A percentile compares a stretch with the other conserved stretches of the same genome.
Evolutionary conservation across 1,284 basidiomycete genomes (phyloP).

Genomic region (Ganoderma lingzhi): DNA sequence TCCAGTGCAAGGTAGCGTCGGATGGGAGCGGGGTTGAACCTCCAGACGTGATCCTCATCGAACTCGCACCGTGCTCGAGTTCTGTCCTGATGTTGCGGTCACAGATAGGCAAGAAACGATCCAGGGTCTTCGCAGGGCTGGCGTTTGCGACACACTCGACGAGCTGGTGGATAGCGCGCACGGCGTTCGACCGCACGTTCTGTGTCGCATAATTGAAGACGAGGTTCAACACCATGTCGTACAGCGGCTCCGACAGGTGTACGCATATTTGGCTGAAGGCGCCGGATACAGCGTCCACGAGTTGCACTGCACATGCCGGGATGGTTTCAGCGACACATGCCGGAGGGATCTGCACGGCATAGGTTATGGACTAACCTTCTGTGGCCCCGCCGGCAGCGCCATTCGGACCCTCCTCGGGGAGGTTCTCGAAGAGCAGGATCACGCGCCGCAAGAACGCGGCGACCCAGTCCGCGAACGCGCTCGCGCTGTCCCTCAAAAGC

Average conservation of each 20-base stretch:
- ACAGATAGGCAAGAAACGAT: conserved; percentile 81
- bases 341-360: not conserved
- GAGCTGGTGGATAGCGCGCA: conserved; percentile 87
- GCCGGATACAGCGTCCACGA: conserved; percentile 73
- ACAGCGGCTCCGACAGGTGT: conserved; percentile 84
- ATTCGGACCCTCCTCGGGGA: conserved; percentile 83
- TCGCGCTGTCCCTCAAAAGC: conserved; percentile 67
- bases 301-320: conserved; percentile 53
- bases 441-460: conserved; percentile 85
- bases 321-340: conserved; percentile 1
- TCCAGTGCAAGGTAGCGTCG: conserved; percentile 92
- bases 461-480: conserved; percentile 82
- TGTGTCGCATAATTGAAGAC: conserved; percentile 81
- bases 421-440: conserved; percentile 84
- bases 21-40: conserved; percentile 76
- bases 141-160: conserved; percentile 89
- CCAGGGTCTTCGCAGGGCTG: conserved; percentile 79
- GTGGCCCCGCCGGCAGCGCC: conserved; percentile 63
- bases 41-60: conserved; percentile 82
- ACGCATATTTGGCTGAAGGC: conserved; percentile 83
- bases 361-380: conserved; percentile 55
- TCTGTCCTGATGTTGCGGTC: conserved; percentile 77
- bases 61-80: conserved; percentile 88
- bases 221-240: conserved; percentile 85
- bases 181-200: conserved; percentile 85